These are phyloP conservation scores for Breviolum minutum DNA, from an alignment of 73 alveolate species.

Conservation along the genomic window DNA sequence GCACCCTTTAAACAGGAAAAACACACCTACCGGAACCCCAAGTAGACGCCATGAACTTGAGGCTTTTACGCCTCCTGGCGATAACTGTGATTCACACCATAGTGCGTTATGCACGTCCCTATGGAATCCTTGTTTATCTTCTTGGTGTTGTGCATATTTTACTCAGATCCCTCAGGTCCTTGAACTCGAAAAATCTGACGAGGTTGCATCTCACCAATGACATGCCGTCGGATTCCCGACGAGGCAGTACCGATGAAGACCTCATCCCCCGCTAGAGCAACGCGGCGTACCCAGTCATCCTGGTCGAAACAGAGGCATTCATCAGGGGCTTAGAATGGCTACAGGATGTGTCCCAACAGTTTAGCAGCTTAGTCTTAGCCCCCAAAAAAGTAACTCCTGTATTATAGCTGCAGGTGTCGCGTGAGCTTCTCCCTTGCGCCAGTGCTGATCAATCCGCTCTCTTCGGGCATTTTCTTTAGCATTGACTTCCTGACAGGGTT, in stretches of 20 bases:
- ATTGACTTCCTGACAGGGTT: not conserved
- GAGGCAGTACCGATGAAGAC: conserved; percentile 78
- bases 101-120: not conserved
- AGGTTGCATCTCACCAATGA: not conserved
- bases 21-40: not conserved
- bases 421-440: conserved; percentile 43
- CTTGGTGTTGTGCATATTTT: no score
- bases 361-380: no score
- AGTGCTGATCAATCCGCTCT: conserved; percentile 14
- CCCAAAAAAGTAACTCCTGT: not conserved
- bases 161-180: not conserved
- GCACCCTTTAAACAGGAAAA: not conserved
- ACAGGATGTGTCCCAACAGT: no score
- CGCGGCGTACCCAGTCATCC: conserved; percentile 93
- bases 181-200: conserved; percentile 40
- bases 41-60: not conserved
- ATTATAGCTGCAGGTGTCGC: conserved; percentile 32
- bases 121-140: not conserved
- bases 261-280: conserved; percentile 29
- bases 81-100: not conserved
- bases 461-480: not conserved
- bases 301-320: not conserved
- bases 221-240: conserved; percentile 25
- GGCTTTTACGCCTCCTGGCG: not conserved
- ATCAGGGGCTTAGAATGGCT: no score